Base-by-base conservation (phyloP, 2,329 filamentous ascomycete species). In the Colletotrichum simmondsii region DNA sequence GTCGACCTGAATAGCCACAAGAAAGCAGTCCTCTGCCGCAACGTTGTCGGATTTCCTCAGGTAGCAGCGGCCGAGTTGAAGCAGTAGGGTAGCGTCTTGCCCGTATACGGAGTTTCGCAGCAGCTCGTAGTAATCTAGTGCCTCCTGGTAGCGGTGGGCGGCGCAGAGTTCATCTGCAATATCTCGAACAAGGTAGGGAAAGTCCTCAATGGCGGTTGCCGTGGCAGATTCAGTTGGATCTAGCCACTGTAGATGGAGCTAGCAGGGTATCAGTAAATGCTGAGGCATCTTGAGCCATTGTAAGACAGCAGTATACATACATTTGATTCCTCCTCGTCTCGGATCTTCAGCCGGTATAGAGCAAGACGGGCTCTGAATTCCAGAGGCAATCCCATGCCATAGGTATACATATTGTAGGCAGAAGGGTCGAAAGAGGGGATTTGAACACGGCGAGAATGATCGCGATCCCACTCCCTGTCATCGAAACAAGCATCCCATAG, bases 391-490 rank as follows among this genome's bases (percentile, higher is more conserved):
- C 92, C 91, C 52, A 88, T 81, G 0, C 94, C 95, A 80, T 98
- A 98, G 0, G 88, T 84, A 6, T 87, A 85, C 4, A 83, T 78
- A 1, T 88, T 85, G 79, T 90, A 90, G 57, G 82, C 82, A 3
- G 83, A 87, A 5, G 87, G 84, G 10, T 86, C 82, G 79, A 93
- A 98, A 1, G 88, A 88, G 2, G 88, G 81, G 5, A 94, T 87
- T 70, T 87, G 82, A 2, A 85, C 81, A 70, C 95, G 91, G 73
- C 97, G 92, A 24, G 88, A 86, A 78, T 95, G 90, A 57, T 92
- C 88, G 5, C 89, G 83, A 80, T 99, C 97, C 91, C 95, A 99
- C 83, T 99, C 97, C 69, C 95, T 89, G 80, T 98, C 95, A 79
- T 98, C 94, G 5, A 90, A 86, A 35, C 88, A 85, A 75, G 89